Base-by-base conservation (phyloP, 2,329 filamentous ascomycete species). In the Phyllosticta citrichinensis region DNA sequence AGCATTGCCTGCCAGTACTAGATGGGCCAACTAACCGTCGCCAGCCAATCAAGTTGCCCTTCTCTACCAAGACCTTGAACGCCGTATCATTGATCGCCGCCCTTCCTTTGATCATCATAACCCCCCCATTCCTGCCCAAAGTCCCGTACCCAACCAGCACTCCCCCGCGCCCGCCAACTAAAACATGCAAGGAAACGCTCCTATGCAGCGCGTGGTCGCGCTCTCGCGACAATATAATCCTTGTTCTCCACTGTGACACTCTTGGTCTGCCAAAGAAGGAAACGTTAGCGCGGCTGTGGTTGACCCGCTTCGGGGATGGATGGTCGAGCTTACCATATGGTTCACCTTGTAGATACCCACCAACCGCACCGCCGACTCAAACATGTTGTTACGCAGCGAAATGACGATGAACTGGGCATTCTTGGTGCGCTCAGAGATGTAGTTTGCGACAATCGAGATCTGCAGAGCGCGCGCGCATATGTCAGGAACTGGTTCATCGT, bases 351-450 rank as follows among this genome's bases (percentile, higher is more conserved):
- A 99, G 61, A 99, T 94, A 67, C 95, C 95, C 14, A 99, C 91
- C 63, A 99, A 83, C 61, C 95, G 84, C 62, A 91, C 86, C n/a
- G 95, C 93, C 65, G 99, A 85, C 80, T 99, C 94, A 75, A 99
- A 99, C 94, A 99, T 99, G 80, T 99, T 99, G 77, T 99, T 99
- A 69, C 94, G 83, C 69, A 99, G 80, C 17, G 91, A 97, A 71
- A 99, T 99, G 70, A 99, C 94, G 68, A 99, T 94, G 74, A 99
- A 99, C 73, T 99, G 94, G 1, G 94, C 95, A 76, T 99, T 99
- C 82, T 97, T 97, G 63, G 94, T 99, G 60, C 94, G 83, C 79
- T 99, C 94, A 78, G 97, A 97, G 82, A 99, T 99, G 74, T 99
- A 99, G 69, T 91, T 94, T 62, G 94, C 94, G 54, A 99, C 94